phyloP scores from a whole-genome alignment of 345 rosid species.

The Aurinia saxatilis region DNA sequence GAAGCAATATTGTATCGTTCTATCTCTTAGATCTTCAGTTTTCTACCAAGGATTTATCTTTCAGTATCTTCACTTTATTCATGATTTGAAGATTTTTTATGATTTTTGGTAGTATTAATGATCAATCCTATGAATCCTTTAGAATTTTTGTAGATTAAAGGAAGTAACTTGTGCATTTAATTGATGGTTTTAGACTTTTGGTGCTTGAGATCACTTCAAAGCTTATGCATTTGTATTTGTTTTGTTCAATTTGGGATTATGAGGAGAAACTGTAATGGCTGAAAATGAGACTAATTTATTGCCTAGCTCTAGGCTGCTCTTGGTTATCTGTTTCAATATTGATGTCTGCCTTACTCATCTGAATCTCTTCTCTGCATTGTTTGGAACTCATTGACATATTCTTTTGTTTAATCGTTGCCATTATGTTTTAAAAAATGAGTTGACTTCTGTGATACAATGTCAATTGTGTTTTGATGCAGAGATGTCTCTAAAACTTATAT shows the following conservation, averaged over 20 bases:
- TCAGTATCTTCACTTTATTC: not conserved
- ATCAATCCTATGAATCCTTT: not conserved
- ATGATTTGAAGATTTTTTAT: slow-evolving; percentile 1
- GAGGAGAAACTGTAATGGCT: slow-evolving; percentile 40
- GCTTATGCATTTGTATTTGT: too few species aligned
- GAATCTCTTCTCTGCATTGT: slow-evolving; percentile 28
- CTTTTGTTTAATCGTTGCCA: slow-evolving; percentile 19
- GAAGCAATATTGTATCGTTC: too few species aligned
- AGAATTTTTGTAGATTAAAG: too few species aligned
- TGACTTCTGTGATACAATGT: slow-evolving; percentile 16
- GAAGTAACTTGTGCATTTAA: too few species aligned
- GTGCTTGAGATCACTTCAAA: too few species aligned
- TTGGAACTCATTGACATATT: not conserved
- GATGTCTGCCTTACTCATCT: slow-evolving; percentile 75
- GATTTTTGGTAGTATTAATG: too few species aligned
- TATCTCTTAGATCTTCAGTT: too few species aligned
- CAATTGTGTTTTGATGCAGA: slow-evolving; percentile 5
- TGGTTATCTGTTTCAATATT: slow-evolving; percentile 36
- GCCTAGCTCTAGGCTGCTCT: slow-evolving; percentile 54
- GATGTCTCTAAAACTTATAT: not conserved
- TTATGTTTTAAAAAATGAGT: slow-evolving; percentile 2
- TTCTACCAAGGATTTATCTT: too few species aligned
- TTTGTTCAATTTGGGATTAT: slow-evolving; percentile 30
- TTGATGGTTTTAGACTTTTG: not conserved
- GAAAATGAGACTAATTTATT: slow-evolving; percentile 33